A percentile compares a stretch with the other conserved stretches of the same genome.
phyloP scores from a whole-genome alignment of 2,329 filamentous ascomycete genomes.

The Monosporascus sp. region DNA sequence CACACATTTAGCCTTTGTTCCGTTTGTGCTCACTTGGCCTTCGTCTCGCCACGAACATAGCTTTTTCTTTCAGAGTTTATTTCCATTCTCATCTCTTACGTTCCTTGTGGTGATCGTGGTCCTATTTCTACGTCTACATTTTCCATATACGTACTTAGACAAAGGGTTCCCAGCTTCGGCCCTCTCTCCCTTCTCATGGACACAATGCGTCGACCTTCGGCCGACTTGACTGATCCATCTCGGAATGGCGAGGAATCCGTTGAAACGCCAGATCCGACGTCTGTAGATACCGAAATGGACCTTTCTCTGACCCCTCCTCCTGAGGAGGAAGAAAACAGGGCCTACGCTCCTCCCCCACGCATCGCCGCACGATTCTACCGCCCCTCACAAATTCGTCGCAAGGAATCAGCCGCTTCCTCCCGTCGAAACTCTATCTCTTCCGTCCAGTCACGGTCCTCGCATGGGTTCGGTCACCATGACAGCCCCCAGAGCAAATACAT shows the following conservation, averaged over 20 bases:
- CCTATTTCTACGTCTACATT: not conserved
- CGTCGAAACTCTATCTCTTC: constrained; percentile 77
- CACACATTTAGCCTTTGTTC: too few species aligned
- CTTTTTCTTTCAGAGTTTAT: not conserved
- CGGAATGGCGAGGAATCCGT: constrained; percentile 33
- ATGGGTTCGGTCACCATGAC: constrained; percentile 46
- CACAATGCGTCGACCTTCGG: constrained; percentile 38
- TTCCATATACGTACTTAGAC: not conserved
- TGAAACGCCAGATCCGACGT: constrained; percentile 22
- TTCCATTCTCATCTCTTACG: not conserved
- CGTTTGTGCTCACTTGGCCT: too few species aligned
- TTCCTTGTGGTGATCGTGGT: too few species aligned
- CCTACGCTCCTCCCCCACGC: constrained; percentile 64
- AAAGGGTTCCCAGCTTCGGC: not conserved
- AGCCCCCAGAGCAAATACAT: constrained; percentile 70
- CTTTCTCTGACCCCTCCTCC: constrained; percentile 17
- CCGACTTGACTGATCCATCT: constrained; percentile 36
- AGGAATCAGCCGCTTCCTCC: constrained; percentile 71
- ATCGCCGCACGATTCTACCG: constrained; percentile 76
- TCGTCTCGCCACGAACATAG: too few species aligned
- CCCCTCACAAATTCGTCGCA: constrained; percentile 59
- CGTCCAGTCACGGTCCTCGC: constrained; percentile 64
- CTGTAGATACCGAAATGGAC: constrained; percentile 24
- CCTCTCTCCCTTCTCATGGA: constrained; percentile 1
- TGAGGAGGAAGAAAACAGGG: constrained; percentile 30